Percentiles rank a stretch among this genome's conserved stretches.
Conservation (phyloP, 116 monocot species). For the Dioscorea cayenensis region DNA sequence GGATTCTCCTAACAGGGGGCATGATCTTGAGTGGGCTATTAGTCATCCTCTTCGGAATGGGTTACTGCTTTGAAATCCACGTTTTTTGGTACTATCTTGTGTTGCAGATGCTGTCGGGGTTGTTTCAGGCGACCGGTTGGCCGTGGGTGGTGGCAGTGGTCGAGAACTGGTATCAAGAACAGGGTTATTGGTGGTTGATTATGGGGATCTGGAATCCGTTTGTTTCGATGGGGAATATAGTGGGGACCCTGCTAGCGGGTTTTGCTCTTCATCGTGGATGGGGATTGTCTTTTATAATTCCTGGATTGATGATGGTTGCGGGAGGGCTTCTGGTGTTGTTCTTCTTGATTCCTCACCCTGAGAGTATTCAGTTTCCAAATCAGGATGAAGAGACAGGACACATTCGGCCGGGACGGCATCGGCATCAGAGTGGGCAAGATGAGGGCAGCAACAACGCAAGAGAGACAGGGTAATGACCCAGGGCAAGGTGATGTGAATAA, state of each 20-base stretch:
- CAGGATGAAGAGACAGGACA: no score
- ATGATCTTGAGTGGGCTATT: constrained; percentile 27
- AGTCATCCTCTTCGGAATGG: constrained; percentile 24
- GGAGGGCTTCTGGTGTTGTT: constrained; percentile 45
- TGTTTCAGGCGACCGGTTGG: constrained; percentile 43
- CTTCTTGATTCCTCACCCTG: constrained; percentile 61
- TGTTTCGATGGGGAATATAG: background rate
- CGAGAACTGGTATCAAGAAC: constrained; percentile 30
- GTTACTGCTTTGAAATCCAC: constrained; percentile 29
- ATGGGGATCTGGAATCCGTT: constrained; percentile 36
- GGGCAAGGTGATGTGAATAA: constrained; percentile 9
- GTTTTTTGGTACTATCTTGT: constrained; percentile 23
- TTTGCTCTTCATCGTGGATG: background rate
- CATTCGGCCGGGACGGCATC: no score
- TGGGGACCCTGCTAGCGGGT: background rate
- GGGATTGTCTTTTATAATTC: constrained; percentile 75
- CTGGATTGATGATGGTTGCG: constrained; percentile 41
- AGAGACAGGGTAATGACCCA: no score
- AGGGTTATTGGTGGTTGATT: constrained; percentile 23
- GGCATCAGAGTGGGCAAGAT: no score
- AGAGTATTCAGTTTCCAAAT: constrained; percentile 15
- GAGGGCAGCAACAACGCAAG: no score
- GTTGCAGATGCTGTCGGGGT: constrained; percentile 24
- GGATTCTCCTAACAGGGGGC: constrained; percentile 15
- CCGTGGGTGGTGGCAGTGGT: constrained; percentile 33